These are phyloP conservation scores for Fusarium kyushuense DNA, from an alignment of 2,329 filamentous ascomycete genomes.

Conservation along the genomic window DNA sequence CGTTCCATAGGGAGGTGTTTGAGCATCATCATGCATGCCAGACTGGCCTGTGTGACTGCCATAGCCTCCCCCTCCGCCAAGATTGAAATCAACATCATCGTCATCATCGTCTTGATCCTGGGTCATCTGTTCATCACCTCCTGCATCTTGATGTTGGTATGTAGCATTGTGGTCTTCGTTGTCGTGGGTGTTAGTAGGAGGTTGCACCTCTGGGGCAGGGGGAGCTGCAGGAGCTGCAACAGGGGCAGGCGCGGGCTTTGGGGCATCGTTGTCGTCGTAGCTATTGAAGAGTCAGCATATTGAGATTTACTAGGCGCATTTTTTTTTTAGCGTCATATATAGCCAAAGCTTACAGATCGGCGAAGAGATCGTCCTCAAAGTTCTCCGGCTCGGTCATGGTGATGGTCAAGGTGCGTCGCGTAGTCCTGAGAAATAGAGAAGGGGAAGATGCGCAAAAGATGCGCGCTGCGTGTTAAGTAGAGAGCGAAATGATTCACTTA, in stretches of 20 bases:
- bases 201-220: constrained; percentile 46
- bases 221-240: constrained; percentile 41
- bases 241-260: constrained; percentile 55
- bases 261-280: constrained; percentile 73
- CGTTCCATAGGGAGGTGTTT: constrained; percentile 52
- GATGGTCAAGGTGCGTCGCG: constrained; percentile 25
- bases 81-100: constrained; percentile 70
- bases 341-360: constrained; percentile 80
- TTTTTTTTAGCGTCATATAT: background rate
- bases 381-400: constrained; percentile 83
- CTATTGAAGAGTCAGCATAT: constrained; percentile 54
- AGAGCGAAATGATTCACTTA: background rate
- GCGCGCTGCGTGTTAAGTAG: background rate
- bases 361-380: constrained; percentile 94
- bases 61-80: constrained; percentile 59
- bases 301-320: background rate
- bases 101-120: constrained; percentile 64
- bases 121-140: constrained; percentile 58
- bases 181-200: constrained; percentile 45
- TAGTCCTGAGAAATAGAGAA: constrained; percentile 17
- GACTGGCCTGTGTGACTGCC: constrained; percentile 46
- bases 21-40: constrained; percentile 48
- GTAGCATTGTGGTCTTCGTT: constrained; percentile 40
- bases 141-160: constrained; percentile 39
- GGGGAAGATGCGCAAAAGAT: constrained; percentile 15